Base-by-base conservation (phyloP, 2,329 filamentous ascomycete species). In the Leptographium flavum region DNA sequence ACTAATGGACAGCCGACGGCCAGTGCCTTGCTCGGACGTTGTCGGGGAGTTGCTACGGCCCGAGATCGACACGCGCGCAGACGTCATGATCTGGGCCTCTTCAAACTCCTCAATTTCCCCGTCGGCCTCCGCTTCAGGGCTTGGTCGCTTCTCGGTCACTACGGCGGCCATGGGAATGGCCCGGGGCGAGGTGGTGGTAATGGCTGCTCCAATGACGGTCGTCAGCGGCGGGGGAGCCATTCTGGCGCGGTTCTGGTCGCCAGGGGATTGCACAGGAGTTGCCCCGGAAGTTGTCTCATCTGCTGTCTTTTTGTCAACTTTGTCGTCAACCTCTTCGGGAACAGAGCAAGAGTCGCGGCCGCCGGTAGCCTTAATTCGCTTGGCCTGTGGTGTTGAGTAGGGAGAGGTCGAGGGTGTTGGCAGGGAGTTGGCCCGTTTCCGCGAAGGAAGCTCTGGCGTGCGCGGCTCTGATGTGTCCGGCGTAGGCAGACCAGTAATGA, bases 21-120 rank as follows among this genome's bases (percentile, higher is more conserved):
- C n/a, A n/a, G n/a, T n/a, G n/a, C 63, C 63, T 35, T 61, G 59
- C 8, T 76, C 73, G 1, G 71, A 71, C 2, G 61, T 58, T 3
- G 69, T 60, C 2, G 70, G 69, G 1, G 71, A 73, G 28, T 65
- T 65, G 51, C 59, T 61, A 22, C 67, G 67, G 30, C 71, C 71
- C 27, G 66, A 65, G 23, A 76, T 66, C 4, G 74, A 78, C 9
- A 78, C 64, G 31, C 74, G 64, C 4, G 73, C 68, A 0, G 73
- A 74, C 0, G 70, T 77, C 45, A 78, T 50, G 27, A 78, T 73
- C 52, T 76, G 64, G 3, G 73, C 70, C 53, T 74, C 68, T 67
- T 83, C 72, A 64, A 76, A 63, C 53, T 73, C 50, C 57, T 72
- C 53, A 54, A 69, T 46, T 52, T 78, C 59, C 52, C 74, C 52